phyloP scores from a whole-genome alignment of 2,329 filamentous ascomycete species.

The Passalora sequoiae region DNA sequence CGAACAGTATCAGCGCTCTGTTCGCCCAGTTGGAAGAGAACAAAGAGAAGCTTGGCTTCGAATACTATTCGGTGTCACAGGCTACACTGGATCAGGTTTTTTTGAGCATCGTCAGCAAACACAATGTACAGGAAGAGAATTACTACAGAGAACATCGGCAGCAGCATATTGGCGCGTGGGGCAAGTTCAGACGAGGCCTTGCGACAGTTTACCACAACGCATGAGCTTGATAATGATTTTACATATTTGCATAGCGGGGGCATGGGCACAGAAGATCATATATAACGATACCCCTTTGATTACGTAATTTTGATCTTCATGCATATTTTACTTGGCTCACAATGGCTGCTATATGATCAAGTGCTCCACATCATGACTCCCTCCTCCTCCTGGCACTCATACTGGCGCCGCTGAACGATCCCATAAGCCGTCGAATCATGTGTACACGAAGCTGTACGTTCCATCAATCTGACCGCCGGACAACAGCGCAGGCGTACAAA shows the following conservation, averaged over 20 bases:
- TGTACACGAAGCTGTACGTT: too few species aligned
- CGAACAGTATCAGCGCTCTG: conserved; percentile 57
- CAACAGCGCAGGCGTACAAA: too few species aligned
- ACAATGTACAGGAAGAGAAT: conserved; percentile 70
- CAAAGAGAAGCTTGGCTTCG: conserved; percentile 63
- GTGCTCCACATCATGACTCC: too few species aligned
- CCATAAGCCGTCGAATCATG: too few species aligned
- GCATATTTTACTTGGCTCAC: too few species aligned
- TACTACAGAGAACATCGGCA: conserved; percentile 23
- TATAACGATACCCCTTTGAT: too few species aligned
- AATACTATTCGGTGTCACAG: conserved; percentile 81
- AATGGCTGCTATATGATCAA: too few species aligned
- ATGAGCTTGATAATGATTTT: conserved; percentile 2
- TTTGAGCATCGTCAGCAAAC: conserved; percentile 72
- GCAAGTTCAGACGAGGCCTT: conserved; percentile 12
- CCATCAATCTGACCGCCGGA: too few species aligned
- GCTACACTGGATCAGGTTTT: conserved; percentile 91
- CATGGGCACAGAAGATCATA: neutral
- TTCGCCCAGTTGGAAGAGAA: conserved; percentile 69
- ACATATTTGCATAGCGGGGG: conserved; percentile 3
- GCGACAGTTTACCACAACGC: conserved; percentile 22
- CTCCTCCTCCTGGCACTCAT: too few species aligned
- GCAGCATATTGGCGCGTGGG: conserved; percentile 13
- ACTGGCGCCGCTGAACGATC: too few species aligned
- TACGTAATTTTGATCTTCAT: too few species aligned